Percentiles rank a stretch among this genome's conserved stretches.
These are phyloP conservation scores for Colletotrichum melonis DNA, from an alignment of 2,329 filamentous ascomycete genomes.

Conservation along the genomic window DNA sequence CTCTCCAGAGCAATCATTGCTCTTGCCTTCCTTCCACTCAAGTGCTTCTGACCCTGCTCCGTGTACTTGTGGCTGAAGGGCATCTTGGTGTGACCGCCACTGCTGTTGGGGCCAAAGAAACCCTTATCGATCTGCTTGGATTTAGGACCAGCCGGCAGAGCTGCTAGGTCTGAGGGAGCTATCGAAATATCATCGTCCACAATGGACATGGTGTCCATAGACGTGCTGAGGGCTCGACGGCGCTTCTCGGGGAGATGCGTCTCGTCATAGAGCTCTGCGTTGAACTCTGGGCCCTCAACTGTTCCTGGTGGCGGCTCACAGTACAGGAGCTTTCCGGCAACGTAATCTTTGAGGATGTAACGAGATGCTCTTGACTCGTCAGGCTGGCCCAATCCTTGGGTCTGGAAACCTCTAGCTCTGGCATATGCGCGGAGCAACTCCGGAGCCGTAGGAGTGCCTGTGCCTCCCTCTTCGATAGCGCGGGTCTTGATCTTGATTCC, in stretches of 20 bases:
- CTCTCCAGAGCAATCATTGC: constrained; percentile 86
- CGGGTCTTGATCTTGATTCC: constrained; percentile 88
- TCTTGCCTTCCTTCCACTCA: constrained; percentile 86
- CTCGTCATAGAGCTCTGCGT: constrained; percentile 87
- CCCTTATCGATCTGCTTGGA: constrained; percentile 82
- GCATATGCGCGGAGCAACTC: constrained; percentile 91
- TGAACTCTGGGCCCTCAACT: constrained; percentile 82
- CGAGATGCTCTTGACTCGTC: constrained; percentile 93
- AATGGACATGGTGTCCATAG: constrained; percentile 59
- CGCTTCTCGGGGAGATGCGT: constrained; percentile 85
- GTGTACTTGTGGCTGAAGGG: constrained; percentile 94
- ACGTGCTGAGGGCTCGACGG: constrained; percentile 70
- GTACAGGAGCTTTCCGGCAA: constrained; percentile 93
- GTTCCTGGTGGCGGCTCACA: constrained; percentile 85
- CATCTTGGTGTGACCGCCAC: constrained; percentile 75
- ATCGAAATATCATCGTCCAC: constrained; percentile 46
- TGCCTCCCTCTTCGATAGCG: constrained; percentile 91
- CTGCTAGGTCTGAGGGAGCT: constrained; percentile 59
- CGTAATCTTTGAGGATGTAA: constrained; percentile 95
- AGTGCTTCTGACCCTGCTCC: constrained; percentile 81
- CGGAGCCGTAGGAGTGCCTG: constrained; percentile 83
- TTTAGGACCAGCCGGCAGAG: constrained; percentile 74
- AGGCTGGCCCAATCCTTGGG: constrained; percentile 87
- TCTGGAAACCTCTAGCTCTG: constrained; percentile 88
- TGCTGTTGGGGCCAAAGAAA: constrained; percentile 80